Base-by-base conservation (phyloP, 768 basidiomycete genomes). In the Steccherinum ochraceum region DNA sequence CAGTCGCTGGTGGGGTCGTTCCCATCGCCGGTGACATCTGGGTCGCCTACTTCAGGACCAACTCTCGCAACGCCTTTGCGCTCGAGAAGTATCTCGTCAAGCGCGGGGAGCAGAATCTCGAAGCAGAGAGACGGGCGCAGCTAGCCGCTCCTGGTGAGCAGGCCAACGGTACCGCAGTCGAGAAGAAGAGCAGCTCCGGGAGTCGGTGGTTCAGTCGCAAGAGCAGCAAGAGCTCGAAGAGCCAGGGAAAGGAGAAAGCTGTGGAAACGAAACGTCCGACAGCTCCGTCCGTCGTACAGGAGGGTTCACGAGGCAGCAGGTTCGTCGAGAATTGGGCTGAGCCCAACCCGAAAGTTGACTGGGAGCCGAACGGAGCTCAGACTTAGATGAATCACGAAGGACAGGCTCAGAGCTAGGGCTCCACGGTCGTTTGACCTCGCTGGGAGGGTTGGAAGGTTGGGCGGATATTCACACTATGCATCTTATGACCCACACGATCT, bases 31-130 rank as follows among this genome's bases (percentile, higher is more conserved):
- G 93, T 3, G 90, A 93, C 66, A 57, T 96, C 23, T 60, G 83
- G 1, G 67, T 93, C 27, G 91, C 88, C 1, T 66, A 79, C 2
- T 95, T 73, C 75, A 94, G 93, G 64, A 83, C 92, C 18, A 97
- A 97, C 67, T 87, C 84, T 13, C 76, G 94, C 53, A 96, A 97
- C 60, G 93, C 91, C 11, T 78, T 78, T 4, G 69, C 96, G 45
- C 73, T 97, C 44, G 91, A 94, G 61, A 90, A 93, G 64, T 93
- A 80, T 66, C 68, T 96, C 49, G 76, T 84, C 27, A 73, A 89
- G 24, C 75, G 93, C 42, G 91, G 89, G 0, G 82, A 86, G 51
- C 83, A 89, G 60, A 43, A 43, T 10, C 10, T 23, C 41, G n/a
- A 81, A 75, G 62, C 56, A 75, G 52, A 67, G 74, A 50, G 72